Evolutionary conservation across 179 eudicot genomes (phyloP), one percentile per base, ranked within the genome.

Genomic region (Beta corolliflora): DNA sequence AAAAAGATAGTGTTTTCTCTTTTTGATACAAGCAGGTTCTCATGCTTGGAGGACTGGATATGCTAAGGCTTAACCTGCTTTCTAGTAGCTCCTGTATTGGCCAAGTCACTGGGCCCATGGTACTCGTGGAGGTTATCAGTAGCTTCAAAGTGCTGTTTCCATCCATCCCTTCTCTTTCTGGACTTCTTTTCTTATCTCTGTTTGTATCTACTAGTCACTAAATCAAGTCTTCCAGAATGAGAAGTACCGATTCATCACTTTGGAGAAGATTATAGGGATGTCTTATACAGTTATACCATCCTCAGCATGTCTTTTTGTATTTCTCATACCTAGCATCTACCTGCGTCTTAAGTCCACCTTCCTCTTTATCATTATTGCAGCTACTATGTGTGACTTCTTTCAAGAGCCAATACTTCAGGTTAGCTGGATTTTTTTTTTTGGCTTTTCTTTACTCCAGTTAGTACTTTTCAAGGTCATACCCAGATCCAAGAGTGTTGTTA

Each of bases 81-180:
- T 46, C 64, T n/a, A n/a, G 53, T 65, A 14, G 80, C 70, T 21
- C 65, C 9, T 5, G n/a, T 31, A 3, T 67, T 52, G 65, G 78
- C 36, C 19, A 18, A 31, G 11, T 78, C 16, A 45, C 46, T 69
- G 10, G 45, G 18, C 23, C 11, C 23, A 5, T 44, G 52, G 23
- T 11, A 68, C 2, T 68, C 16, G 16, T 25, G 80, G 36, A 29
- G 6, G 19, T 77, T 41, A 23, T 56, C 5, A 25, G 72, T 23
- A 48, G 63, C 80, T 65, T 77, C 48, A 25, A 64, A 50, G 60
- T 76, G 67, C 10, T 76, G 31, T 46, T 23, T 46, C 61, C 9
- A 63, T 46, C 61, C 54, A 36, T 63, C 45, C 41, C 69, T 19
- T 14, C 41, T 60, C 19, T 13, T 46, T 2, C 21, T 45, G 45